These are phyloP conservation scores for Hymenoscyphus salicellus DNA, from an alignment of 2,329 filamentous ascomycete genomes.

Conservation along the genomic window DNA sequence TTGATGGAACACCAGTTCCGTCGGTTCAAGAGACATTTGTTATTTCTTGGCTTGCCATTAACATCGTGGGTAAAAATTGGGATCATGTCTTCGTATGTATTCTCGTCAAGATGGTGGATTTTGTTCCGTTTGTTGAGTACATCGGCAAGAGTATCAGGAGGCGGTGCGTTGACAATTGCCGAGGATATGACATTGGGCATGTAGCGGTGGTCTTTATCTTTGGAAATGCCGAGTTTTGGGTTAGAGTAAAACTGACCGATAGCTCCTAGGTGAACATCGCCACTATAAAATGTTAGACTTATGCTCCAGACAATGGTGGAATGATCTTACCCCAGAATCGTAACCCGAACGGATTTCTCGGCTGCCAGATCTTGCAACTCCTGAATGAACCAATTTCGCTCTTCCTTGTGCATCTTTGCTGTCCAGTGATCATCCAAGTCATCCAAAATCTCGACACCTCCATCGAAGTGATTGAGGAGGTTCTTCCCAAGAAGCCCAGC, in stretches of 20 bases:
- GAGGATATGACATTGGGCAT: constrained; percentile 96
- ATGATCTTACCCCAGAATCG: constrained; percentile 66
- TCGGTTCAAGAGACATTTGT: constrained; percentile 81
- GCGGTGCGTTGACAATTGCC: constrained; percentile 88
- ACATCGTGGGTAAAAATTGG: constrained; percentile 88
- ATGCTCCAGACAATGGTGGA: neutral
- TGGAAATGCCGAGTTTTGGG: constrained; percentile 72
- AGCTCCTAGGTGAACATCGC: constrained; percentile 89
- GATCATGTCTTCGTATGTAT: constrained; percentile 95
- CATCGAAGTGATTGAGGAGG: constrained; percentile 85
- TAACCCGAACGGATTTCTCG: constrained; percentile 87
- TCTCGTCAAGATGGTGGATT: constrained; percentile 64
- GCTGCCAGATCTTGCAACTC: constrained; percentile 91
- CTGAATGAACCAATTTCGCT: constrained; percentile 81
- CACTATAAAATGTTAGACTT: constrained; percentile 49
- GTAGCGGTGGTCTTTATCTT: constrained; percentile 90
- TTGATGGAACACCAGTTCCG: constrained; percentile 95
- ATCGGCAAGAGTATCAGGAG: constrained; percentile 83
- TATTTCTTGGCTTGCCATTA: constrained; percentile 85
- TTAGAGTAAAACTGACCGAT: constrained; percentile 95
- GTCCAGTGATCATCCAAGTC: constrained; percentile 98
- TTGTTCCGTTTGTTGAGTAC: constrained; percentile 92
- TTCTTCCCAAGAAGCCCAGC: constrained; percentile 72
- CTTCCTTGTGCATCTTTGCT: constrained; percentile 87
- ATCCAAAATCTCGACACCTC: constrained; percentile 81